These are phyloP conservation scores for Plasmopara muralis DNA, from an alignment of 352 stramenopile species.

Conservation along the genomic window DNA sequence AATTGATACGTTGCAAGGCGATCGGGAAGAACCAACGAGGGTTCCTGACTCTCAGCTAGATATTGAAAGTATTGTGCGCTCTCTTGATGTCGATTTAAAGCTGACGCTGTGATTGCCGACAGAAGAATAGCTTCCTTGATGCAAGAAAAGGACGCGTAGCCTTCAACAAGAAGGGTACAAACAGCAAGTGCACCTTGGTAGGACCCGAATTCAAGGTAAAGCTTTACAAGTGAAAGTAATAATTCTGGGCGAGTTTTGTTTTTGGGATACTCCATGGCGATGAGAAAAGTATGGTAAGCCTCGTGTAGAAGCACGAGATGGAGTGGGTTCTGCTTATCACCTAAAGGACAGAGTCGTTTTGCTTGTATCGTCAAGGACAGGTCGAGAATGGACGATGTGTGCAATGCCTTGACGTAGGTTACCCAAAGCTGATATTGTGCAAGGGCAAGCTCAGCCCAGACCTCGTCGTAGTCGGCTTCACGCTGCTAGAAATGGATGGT, in stretches of 20 bases:
- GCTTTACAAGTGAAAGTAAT: constrained; percentile 43
- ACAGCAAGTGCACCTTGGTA: constrained; percentile 57
- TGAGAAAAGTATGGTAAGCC: constrained; percentile 68
- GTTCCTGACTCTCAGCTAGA: constrained; percentile 39
- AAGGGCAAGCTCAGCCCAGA: constrained; percentile 58
- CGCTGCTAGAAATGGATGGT: constrained; percentile 20
- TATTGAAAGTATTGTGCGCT: constrained; percentile 72
- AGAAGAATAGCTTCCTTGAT: constrained; percentile 63
- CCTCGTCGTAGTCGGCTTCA: constrained; percentile 42
- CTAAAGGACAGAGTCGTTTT: constrained; percentile 6
- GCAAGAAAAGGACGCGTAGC: constrained; percentile 29
- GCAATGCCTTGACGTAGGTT: constrained; percentile 27
- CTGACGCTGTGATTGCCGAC: constrained; percentile 45
- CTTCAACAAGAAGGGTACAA: constrained; percentile 62
- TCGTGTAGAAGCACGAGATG: constrained; percentile 31
- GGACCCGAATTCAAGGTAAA: constrained; percentile 65
- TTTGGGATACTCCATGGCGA: constrained; percentile 67
- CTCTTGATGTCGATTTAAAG: constrained; percentile 46
- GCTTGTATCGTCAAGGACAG: constrained; percentile 6
- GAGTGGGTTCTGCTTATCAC: constrained; percentile 10
- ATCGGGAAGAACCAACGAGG: constrained; percentile 21
- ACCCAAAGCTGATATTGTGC: constrained; percentile 60
- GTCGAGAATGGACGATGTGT: constrained; percentile 29
- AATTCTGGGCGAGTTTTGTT: constrained; percentile 59
- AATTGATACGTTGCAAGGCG: constrained; percentile 48